phyloP scores from a whole-genome alignment of 805 yeast genomes.

The Metschnikowia lunata region DNA sequence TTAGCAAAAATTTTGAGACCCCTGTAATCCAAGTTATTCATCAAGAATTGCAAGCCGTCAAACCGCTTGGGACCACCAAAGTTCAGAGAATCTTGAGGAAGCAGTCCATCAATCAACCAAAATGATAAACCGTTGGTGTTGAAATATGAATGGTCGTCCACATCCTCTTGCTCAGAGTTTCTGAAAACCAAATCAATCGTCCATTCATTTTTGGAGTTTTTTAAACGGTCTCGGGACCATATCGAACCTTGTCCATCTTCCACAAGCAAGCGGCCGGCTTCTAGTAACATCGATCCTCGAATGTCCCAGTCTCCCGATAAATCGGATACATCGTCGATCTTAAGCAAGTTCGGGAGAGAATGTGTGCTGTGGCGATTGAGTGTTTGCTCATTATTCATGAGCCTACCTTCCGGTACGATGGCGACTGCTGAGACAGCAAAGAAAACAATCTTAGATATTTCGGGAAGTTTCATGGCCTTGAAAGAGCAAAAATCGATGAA shows the following conservation, averaged over 20 bases:
- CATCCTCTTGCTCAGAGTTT: conserved; percentile 44
- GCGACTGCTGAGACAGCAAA: conserved; percentile 10
- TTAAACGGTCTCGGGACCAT: conserved; percentile 35
- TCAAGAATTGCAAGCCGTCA: conserved; percentile 60
- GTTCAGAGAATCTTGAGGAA: conserved; percentile 25
- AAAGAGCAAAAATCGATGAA: too few relatives aligned
- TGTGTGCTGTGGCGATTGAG: conserved; percentile 9
- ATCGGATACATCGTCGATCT: conserved; percentile 22
- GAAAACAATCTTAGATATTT: neutral
- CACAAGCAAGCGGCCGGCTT: conserved; percentile 49
- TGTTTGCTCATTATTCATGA: conserved; percentile 6
- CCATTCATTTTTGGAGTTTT: conserved; percentile 35
- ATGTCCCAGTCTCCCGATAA: conserved; percentile 35
- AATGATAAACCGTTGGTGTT: conserved; percentile 54
- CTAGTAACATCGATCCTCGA: conserved; percentile 37
- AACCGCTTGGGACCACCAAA: conserved; percentile 54
- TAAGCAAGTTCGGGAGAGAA: conserved; percentile 38
- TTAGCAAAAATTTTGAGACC: conserved; percentile 56
- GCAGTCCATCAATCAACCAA: conserved; percentile 43
- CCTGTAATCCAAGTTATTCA: conserved; percentile 48
- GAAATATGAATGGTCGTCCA: conserved; percentile 23
- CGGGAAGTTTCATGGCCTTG: neutral
- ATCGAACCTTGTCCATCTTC: conserved; percentile 39
- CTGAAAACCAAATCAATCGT: conserved; percentile 62
- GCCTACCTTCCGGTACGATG: conserved; percentile 15